Evolutionary conservation across 345 rosid genomes (phyloP).

Genomic region (Turritis glabra): DNA sequence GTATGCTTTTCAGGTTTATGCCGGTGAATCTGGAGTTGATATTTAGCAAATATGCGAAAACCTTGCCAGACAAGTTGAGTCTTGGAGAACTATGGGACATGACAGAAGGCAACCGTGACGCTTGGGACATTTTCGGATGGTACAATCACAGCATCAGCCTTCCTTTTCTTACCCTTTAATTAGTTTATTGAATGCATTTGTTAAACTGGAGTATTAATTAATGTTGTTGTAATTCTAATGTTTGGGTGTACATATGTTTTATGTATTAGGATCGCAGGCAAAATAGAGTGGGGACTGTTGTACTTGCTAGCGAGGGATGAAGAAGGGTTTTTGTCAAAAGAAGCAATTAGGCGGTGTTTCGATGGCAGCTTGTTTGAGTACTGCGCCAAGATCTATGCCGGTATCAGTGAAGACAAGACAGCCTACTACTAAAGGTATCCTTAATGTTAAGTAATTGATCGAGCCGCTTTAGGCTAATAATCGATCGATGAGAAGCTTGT

Average conservation of each 20-base stretch:
- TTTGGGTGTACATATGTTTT: background rate
- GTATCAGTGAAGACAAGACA: conserved; percentile 38
- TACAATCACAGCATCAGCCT: conserved; percentile 14
- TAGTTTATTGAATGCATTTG: background rate
- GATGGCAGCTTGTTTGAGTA: conserved; percentile 91
- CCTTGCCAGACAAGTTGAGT: conserved; percentile 64
- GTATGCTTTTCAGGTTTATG: conserved; percentile 44
- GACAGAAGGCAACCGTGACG: conserved; percentile 67
- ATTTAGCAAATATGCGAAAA: conserved; percentile 80
- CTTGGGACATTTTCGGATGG: conserved; percentile 75
- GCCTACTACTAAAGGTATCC: conserved; percentile 30
- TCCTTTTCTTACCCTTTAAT: too few species aligned
- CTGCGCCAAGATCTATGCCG: conserved; percentile 52
- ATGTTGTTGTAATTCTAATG: background rate
- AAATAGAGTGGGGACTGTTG: conserved; percentile 68
- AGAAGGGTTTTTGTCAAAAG: conserved; percentile 75
- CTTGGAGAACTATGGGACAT: conserved; percentile 70
- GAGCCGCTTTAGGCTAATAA: background rate
- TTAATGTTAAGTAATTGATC: background rate
- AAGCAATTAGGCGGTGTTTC: conserved; percentile 70
- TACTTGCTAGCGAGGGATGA: conserved; percentile 76
- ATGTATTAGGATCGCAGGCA: conserved; percentile 51
- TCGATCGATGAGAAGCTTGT: background rate
- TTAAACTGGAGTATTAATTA: background rate
- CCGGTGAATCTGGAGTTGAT: conserved; percentile 67